Base-by-base conservation (phyloP, 2,329 filamentous ascomycete genomes). In the Penicillium olsonii region DNA sequence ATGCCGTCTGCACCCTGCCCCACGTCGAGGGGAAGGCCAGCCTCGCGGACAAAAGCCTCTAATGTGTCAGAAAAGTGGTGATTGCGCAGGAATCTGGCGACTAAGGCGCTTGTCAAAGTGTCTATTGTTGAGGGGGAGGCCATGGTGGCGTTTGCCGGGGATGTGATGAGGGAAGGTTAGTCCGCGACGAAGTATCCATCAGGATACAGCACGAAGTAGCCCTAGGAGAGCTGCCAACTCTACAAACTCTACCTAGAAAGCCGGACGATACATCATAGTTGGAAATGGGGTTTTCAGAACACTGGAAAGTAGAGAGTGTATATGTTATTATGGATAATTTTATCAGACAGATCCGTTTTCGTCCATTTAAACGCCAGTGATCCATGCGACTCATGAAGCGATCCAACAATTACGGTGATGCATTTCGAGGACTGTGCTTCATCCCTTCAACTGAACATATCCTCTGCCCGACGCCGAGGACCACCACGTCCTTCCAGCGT, bases 401-500 rank as follows among this genome's bases (percentile, higher is more conserved):
- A 24, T 17, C 19, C 26, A 42, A 43, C 40, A 33, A 34, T 44
- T 10, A 48, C 31, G 14, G 18, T 38, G 38, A 46, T 44, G 31
- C 38, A 53, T 18, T 31, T 24, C 27, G 22, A 20, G 11, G 14
- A 18, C 15, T 19, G 19, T 19, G 5, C 31, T 20, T 37, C 18
- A 14, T 26, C 22, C 18, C 9, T 19, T 80, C 68, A 90, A 53
- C 79, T 77, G 65, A 90, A 92, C 55, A 88, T 75, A 70, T 92
- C 88, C 60, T 89, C 85, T 0, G 88, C 88, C 63, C 77, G 84
- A 60, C 86, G 82, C 56, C 88, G 80, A 54, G 76, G 78, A 50
- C 78, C 76, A 12, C 80, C 77, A 54, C 84, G 76, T 2, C 81
- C 82, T 45, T 83, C 79, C 20, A 84, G 63, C 54, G 75, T 83